Evolutionary conservation across 2,329 filamentous ascomycete genomes (phyloP), one percentile per base, ranked within the genome.

Genomic region (Pezicula radicicola): DNA sequence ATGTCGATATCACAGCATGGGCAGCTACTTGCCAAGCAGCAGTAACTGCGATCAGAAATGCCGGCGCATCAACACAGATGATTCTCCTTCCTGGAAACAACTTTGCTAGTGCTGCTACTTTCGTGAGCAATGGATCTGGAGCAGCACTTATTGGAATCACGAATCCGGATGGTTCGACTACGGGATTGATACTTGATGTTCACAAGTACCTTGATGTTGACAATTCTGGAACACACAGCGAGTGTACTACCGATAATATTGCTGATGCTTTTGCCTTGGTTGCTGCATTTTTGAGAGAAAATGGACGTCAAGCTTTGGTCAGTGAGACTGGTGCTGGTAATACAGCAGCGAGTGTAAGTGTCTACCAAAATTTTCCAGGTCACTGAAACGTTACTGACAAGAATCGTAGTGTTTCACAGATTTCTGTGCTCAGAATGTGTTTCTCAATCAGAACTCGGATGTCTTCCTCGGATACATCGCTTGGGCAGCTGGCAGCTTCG

Each of bases 71-170:
- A 1, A 68, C 70, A n/a, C 82, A 88, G 57, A 78, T 81, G 63
- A 86, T 88, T 56, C 71, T 88, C 8, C 74, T 87, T 2, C 80
- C 85, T 0, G 84, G 84, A 2, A 83, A 75, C 36, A 78, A 81
- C 60, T 87, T 78, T 63, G 75, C 79, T 9, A 75, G 71, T 55
- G 77, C 77, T 7, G 73, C 69, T 33, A 72, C 72, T 5, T 73
- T 81, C 39, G 69, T 80, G 13, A 70, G 70, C 5, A 73, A 67
- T 39, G 77, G 77, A 13, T 77, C 76, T 27, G 80, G 75, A 0
- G 75, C 73, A 3, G 75, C 76, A 7, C 67, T 87, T 21, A 64
- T 74, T 21, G 71, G 65, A 2, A 72, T 87, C 39, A 80, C 70
- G 44, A 85, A 87, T 63, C 79, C 77, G 0, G 81, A 85, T 58